Evolutionary conservation across 257 asterid genomes (phyloP).

Genomic region (Przewalskia tangutica): DNA sequence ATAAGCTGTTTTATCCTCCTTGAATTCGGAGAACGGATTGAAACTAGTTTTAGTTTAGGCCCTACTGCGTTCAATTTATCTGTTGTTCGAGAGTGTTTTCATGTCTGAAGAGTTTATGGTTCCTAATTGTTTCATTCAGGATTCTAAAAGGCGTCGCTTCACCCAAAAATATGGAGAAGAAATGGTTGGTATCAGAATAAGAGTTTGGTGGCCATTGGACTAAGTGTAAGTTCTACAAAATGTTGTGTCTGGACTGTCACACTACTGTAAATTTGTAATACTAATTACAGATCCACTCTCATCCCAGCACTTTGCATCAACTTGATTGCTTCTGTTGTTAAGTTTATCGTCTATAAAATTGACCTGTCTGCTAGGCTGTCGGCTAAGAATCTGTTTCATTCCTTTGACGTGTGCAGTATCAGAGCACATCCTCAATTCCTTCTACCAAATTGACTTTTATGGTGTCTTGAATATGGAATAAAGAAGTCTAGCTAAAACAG

Average conservation of each 20-base stretch:
- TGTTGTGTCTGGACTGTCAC: background rate
- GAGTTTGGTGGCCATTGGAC: conserved; percentile 47
- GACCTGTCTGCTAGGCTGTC: background rate
- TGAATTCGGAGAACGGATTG: background rate
- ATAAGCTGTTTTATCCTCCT: background rate
- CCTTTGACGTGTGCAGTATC: background rate
- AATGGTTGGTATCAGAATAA: conserved; percentile 37
- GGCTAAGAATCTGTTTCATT: background rate
- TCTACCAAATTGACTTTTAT: background rate
- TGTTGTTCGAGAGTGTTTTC: background rate
- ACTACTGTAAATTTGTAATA: background rate
- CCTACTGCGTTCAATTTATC: background rate
- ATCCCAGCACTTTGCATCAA: background rate
- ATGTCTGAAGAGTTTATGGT: background rate
- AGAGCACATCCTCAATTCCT: background rate
- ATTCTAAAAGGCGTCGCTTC: conserved; percentile 7
- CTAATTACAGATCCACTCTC: conserved; percentile 3
- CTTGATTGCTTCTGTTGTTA: background rate
- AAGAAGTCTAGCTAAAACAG: background rate
- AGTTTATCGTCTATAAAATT: background rate
- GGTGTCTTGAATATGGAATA: background rate
- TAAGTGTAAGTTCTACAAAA: conserved; percentile 23
- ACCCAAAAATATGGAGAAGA: conserved; percentile 31
- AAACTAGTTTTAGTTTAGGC: background rate
- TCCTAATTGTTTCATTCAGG: conserved; percentile 19